Base-by-base conservation (phyloP, 2,329 filamentous ascomycete species). In the Parastagonospora avenae region DNA sequence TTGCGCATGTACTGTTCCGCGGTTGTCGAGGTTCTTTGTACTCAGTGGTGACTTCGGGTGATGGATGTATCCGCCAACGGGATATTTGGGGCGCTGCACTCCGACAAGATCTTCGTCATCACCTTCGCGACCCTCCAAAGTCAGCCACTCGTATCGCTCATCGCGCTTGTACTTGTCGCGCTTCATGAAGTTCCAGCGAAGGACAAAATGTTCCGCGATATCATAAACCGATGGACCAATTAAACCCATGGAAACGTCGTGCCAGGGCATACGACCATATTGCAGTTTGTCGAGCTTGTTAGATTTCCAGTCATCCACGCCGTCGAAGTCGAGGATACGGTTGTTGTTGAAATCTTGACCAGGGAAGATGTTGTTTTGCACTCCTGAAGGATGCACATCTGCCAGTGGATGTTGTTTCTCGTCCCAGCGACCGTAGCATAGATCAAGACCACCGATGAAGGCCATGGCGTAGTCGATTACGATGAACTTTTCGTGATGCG, bases 331-430 rank as follows among this genome's bases (percentile, higher is more conserved):
- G 88, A 96, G 90, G 62, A 97, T 87, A 32, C 93, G 86, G 72
- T 96, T 97, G 74, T 97, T 97, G 75, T 97, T 97, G 79, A 95
- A 97, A 66, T 99, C 94, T 69, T 99, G 94, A 0, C 94, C 94
- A 0, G 94, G 92, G 81, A 91, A 99, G 15, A 97, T 81, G 72
- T 97, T 92, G 47, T 92, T 85, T 11, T 84, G 80, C 14, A 96
- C 84, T 15, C 90, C 90, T 37, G 88, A 86, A 0, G 93, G 93
- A 70, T 97, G 92, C 0, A 92, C 86, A 71, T 97, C 94, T 1
- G 93, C 83, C 11, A 97, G 81, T 1, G 87, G 83, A 74, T 97
- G 94, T 66, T 96, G 90, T 57, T 89, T 85, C 48, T 84, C 83
- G 67, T 99, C 94, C 92, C 92, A 97, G 46, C 94, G 85, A 8